Conservation (phyloP, 2,329 filamentous ascomycete genomes). For the Arthrocladium fulminans region DNA sequence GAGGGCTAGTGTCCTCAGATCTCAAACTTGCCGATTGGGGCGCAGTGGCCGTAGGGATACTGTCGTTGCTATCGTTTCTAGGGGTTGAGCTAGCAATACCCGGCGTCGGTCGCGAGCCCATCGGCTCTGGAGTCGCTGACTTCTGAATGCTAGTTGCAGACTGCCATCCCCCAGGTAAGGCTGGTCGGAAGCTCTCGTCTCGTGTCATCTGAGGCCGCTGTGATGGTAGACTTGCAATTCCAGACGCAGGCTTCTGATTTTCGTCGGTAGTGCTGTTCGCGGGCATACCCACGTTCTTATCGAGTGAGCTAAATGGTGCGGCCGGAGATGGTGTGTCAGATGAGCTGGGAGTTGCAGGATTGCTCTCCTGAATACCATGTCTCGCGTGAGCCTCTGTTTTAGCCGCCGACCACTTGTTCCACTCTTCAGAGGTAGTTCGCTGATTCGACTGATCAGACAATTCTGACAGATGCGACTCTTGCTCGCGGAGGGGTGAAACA, state of each 20-base stretch:
- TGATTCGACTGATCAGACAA: neutral
- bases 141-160: slow-evolving; percentile 33
- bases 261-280: neutral
- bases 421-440: slow-evolving; percentile 19
- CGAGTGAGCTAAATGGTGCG: neutral
- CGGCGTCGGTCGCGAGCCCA: slow-evolving; percentile 4
- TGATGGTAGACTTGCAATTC: neutral
- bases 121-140: slow-evolving; percentile 7
- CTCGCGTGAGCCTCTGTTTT: slow-evolving; percentile 11
- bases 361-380: slow-evolving; percentile 6
- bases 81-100: neutral
- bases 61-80: slow-evolving; percentile 16
- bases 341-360: slow-evolving; percentile 5
- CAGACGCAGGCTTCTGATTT: neutral
- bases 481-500: neutral
- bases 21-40: slow-evolving; percentile 4
- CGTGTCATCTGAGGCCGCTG: slow-evolving; percentile 25
- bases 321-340: neutral
- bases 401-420: slow-evolving; percentile 13
- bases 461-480: neutral
- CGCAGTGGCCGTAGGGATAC: slow-evolving; percentile 18
- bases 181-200: slow-evolving; percentile 40
- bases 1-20: slow-evolving; percentile 10
- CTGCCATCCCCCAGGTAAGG: slow-evolving; percentile 47
- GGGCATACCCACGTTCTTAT: neutral